Evolutionary conservation across 345 rosid species (phyloP).

Genomic region (Raphanus raphanistrum): DNA sequence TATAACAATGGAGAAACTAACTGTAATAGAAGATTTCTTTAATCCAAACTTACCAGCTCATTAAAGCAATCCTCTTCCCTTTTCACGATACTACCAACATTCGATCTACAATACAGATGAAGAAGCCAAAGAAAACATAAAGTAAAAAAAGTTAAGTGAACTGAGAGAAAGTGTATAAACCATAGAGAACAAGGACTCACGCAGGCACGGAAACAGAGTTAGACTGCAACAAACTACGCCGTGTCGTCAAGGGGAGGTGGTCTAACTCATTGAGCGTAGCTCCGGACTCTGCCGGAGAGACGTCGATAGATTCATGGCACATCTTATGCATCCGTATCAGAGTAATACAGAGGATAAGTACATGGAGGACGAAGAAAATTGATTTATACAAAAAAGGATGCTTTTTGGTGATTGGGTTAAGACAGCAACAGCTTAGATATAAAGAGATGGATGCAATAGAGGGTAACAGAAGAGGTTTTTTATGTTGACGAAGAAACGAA

Average conservation of each 20-base stretch:
- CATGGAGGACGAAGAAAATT: neutral
- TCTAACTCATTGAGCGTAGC: conserved; percentile 20
- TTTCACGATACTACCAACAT: conserved; percentile 28
- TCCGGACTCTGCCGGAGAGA: conserved; percentile 1
- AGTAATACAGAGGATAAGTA: neutral
- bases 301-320: conserved; percentile 27
- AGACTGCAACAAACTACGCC: conserved; percentile 25
- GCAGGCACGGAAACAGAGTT: conserved; percentile 13
- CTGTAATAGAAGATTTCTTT: neutral
- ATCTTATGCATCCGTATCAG: conserved; percentile 25
- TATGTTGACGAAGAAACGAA: conserved; percentile 6
- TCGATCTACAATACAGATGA: conserved; percentile 15
- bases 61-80: conserved; percentile 18
- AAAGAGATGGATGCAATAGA: neutral
- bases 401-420: neutral
- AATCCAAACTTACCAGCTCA: conserved; percentile 26
- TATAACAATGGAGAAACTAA: neutral
- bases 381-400: neutral
- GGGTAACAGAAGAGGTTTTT: neutral
- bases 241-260: conserved; percentile 27
- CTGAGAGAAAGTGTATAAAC: neutral
- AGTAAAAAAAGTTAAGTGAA: neutral
- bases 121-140: neutral
- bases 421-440: neutral
- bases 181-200: conserved; percentile 16